Percentiles rank a stretch among this genome's conserved stretches.
Conservation (phyloP, 257 asterid species). For the Lavandula angustifolia region DNA sequence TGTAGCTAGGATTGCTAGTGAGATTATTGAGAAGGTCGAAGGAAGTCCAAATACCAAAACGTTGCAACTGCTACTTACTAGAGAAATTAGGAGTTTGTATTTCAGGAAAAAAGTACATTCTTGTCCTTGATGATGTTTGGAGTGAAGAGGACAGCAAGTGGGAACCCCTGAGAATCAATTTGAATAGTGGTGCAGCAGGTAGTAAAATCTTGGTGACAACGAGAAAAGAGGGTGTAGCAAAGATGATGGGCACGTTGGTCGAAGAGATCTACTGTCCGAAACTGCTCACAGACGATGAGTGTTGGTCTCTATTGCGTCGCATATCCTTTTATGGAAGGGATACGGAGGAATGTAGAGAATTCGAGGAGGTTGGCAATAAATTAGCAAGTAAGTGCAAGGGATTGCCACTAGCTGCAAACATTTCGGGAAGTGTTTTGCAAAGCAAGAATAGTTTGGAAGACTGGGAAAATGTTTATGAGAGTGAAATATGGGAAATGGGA, state of each 20-base stretch:
- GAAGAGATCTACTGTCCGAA: conserved; percentile 14
- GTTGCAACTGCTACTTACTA: neutral
- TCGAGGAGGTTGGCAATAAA: conserved; percentile 31
- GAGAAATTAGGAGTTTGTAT: neutral
- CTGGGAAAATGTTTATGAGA: conserved; percentile 42
- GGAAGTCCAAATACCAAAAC: neutral
- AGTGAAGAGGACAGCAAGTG: conserved; percentile 5
- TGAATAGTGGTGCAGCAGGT: conserved; percentile 19
- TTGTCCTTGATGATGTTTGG: conserved; percentile 36
- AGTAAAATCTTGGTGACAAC: conserved; percentile 39
- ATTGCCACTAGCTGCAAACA: conserved; percentile 44
- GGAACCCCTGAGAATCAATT: neutral
- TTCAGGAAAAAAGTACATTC: conserved; percentile 8
- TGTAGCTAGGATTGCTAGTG: too few species aligned
- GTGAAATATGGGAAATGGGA: conserved; percentile 38
- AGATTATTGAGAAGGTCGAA: too few species aligned
- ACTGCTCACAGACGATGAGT: conserved; percentile 32
- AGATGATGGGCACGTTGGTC: conserved; percentile 31
- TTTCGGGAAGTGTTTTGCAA: conserved; percentile 38
- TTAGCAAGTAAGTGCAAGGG: conserved; percentile 47
- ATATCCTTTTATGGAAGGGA: conserved; percentile 12
- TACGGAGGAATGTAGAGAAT: conserved; percentile 24
- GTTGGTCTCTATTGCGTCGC: conserved; percentile 40
- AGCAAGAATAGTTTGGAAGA: conserved; percentile 36
- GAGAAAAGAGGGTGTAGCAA: conserved; percentile 35